These are phyloP conservation scores for Macrolepiota fuliginosa DNA, from an alignment of 768 basidiomycete species.

Conservation along the genomic window DNA sequence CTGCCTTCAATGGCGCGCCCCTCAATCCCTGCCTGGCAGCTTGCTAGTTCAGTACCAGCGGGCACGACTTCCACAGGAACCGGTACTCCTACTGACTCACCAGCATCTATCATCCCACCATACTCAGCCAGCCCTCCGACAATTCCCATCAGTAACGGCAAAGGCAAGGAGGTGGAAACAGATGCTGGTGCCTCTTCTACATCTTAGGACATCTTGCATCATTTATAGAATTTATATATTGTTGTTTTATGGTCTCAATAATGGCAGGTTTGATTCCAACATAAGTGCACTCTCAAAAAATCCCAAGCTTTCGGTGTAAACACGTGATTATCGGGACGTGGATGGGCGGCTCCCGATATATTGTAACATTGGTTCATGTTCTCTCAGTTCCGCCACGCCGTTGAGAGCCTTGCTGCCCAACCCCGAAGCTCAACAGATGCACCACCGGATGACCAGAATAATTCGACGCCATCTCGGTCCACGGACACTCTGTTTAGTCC, in stretches of 20 bases:
- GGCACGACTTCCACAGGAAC: neutral
- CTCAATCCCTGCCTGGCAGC: conserved; percentile 90
- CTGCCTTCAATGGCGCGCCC: conserved; percentile 60
- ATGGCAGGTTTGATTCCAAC: neutral
- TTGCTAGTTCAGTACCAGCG: conserved; percentile 48
- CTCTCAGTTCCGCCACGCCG: conserved; percentile 68
- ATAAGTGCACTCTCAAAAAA: too few relatives aligned
- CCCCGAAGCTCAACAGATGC: conserved; percentile 17
- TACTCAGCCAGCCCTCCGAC: neutral
- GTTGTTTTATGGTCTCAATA: neutral
- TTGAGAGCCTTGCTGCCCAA: conserved; percentile 57
- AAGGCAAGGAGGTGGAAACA: conserved; percentile 55
- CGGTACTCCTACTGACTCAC: conserved; percentile 23
- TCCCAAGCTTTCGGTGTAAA: neutral
- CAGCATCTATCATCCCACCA: conserved; percentile 14
- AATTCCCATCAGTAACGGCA: conserved; percentile 36
- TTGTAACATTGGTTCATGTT: conserved; percentile 51
- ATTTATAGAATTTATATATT: neutral
- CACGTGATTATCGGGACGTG: conserved; percentile 6
- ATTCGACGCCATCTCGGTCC: conserved; percentile 26
- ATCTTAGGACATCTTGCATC: neutral
- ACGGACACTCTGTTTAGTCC: conserved; percentile 23
- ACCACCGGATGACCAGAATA: conserved; percentile 14
- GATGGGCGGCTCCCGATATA: neutral
- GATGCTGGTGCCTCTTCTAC: neutral